Base-by-base conservation (phyloP, 805 yeast species). In the Komagataella phaffii region DNA sequence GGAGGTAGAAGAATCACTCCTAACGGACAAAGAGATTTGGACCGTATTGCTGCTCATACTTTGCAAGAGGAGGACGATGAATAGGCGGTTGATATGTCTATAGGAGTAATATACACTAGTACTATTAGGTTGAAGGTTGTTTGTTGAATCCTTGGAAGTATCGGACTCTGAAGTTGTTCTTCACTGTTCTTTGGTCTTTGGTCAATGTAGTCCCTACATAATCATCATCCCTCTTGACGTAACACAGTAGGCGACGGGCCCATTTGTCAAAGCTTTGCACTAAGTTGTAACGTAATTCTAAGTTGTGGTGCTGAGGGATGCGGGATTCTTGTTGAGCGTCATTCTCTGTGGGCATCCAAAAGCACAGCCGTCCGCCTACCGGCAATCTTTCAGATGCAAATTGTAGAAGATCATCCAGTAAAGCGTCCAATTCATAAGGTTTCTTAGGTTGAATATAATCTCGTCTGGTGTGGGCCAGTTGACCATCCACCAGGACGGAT, bases 1-100 rank as follows among this genome's bases (percentile, higher is more conserved):
- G 97, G 97, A 74, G 99, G 99, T 76, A 93, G 99, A 85, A 88
- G 90, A 78, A 88, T 93, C 83, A 85, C 97, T 60, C 96, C 88
- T 74, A 87, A 89, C 79, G 99, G 99, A 74, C 98, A 91, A 81
- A 90, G 99, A 88, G 99, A 93, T 81, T 86, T 93, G 80, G 99
- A 93, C 81, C 97, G 99, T 85, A 91, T 91, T 75, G 98, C 98
- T 72, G 96, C 96, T 74, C 96, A 89, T 80, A 88, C 96, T 73
- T 82, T 87, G 75, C 96, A 89, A 79, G 83, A 81, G 71, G 93
- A 86, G 69, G 95, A 86, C 71, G 79, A 74, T 63, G 74, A 73
- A 65, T 64, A 64, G 58, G 56, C 58, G 56, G 10, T 19, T 44
- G 17, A 19, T 18, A 56, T 56, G 55, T 44, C 36, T 44, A 45